phyloP scores from a whole-genome alignment of 2,329 filamentous ascomycete species.

The Colletotrichum paranaense region DNA sequence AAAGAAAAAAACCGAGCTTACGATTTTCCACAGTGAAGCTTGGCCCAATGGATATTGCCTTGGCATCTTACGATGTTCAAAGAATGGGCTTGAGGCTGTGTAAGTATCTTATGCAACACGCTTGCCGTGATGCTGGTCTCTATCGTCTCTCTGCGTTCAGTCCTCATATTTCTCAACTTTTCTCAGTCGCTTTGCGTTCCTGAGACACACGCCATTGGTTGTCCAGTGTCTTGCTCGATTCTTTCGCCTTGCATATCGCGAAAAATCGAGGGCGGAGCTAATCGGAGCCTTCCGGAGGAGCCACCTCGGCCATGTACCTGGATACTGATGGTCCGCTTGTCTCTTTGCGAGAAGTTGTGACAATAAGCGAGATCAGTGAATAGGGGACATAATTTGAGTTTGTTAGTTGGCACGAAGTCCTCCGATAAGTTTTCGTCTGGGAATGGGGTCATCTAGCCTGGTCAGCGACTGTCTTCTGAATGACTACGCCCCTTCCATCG shows the following conservation, averaged over 20 bases:
- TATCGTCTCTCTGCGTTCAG: neutral
- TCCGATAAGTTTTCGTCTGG: neutral
- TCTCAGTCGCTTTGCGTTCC: neutral
- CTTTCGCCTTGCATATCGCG: neutral
- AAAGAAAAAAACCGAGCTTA: neutral
- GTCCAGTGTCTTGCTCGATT: neutral
- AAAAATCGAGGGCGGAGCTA: too few species aligned
- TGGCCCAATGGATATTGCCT: slow-evolving; percentile 11
- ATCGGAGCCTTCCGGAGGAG: neutral
- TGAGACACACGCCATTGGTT: too few species aligned
- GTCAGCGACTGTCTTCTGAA: neutral
- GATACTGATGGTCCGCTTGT: neutral
- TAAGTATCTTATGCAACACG: neutral
- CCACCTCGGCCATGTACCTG: neutral
- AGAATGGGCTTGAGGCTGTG: neutral
- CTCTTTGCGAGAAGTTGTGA: neutral
- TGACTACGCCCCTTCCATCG: neutral
- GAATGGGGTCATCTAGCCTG: neutral
- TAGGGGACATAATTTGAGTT: neutral
- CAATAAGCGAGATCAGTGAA: neutral
- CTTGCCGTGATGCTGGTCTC: neutral
- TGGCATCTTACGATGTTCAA: slow-evolving; percentile 33
- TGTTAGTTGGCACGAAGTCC: neutral
- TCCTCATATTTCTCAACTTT: neutral
- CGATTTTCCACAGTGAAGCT: neutral